A percentile compares a stretch with the other conserved stretches of the same genome.
Evolutionary conservation across 2,329 filamentous ascomycete genomes (phyloP).

Genomic region (Phaeosphaeriaceae sp.): DNA sequence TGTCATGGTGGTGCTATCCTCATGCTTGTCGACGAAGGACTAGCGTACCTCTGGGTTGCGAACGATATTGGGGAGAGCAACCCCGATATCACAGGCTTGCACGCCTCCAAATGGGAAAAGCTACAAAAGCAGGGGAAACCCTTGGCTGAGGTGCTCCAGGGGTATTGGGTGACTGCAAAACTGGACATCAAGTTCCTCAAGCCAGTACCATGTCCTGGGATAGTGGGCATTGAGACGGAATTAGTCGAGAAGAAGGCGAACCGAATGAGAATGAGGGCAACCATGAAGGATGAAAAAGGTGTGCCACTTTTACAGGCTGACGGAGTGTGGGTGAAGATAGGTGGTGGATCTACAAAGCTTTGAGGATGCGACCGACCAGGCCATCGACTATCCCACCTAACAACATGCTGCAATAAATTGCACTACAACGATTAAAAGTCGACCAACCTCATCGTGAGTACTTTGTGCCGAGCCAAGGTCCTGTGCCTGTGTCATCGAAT

Average conservation of each 20-base stretch:
- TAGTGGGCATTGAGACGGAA: conserved; percentile 33
- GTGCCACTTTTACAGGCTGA: conserved; percentile 27
- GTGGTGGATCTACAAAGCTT: conserved; percentile 20
- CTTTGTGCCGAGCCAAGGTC: no score
- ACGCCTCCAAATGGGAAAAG: not conserved
- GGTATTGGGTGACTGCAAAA: conserved; percentile 27
- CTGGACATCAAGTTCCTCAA: conserved; percentile 30
- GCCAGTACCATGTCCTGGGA: conserved; percentile 29
- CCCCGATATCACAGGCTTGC: conserved; percentile 8
- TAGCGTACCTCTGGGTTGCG: conserved; percentile 25
- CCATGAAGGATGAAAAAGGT: conserved; percentile 33
- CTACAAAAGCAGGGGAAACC: conserved; percentile 10
- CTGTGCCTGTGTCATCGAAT: not conserved
- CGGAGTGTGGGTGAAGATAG: conserved; percentile 28
- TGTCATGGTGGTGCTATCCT: conserved; percentile 73
- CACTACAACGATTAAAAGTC: no score
- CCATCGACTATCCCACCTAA: no score
- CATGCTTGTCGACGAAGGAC: conserved; percentile 70
- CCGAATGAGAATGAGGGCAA: conserved; percentile 28
- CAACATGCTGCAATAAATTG: no score
- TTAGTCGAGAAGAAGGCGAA: conserved; percentile 24
- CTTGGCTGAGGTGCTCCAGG: conserved; percentile 21
- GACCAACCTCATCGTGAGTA: no score
- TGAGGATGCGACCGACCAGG: conserved; percentile 2
- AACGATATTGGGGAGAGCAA: conserved; percentile 15